Base-by-base conservation (phyloP, 2,329 filamentous ascomycete genomes). In the Tolypocladium endophyticum region DNA sequence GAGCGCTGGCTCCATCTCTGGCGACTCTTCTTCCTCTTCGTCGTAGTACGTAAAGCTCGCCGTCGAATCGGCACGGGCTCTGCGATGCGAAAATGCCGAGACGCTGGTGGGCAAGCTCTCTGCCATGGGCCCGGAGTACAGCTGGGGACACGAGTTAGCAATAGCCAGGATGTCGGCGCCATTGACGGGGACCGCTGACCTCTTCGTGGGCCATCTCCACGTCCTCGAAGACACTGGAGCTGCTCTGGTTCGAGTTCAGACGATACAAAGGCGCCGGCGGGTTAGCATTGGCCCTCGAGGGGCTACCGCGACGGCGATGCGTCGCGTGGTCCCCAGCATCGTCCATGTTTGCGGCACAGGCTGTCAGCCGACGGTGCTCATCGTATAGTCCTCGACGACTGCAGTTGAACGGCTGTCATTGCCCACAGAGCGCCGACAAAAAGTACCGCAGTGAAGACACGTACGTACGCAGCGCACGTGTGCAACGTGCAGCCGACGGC, bases 131-230 rank as follows among this genome's bases (percentile, higher is more conserved):
- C 94, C 94, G 30, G 93, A 88, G 75, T 93, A 99, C 55, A 96
- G 83, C 81, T 85, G n/a, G 20, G 30, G 6, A 35, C 18, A 4
- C 30, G 6, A 28, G 38, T 41, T 30, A 50, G 54, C 35, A 38
- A 30, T n/a, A 1, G n/a, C 43, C 36, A 20, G 7, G 23, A 53
- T n/a, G 8, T 20, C 35, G 11, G 16, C 6, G 30, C 18, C 25
- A 20, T 25, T 3, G 20, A 36, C 20, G 9, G 30, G 30, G 1
- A 23, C 28, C 47, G 57, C 65, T 60, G 68, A 94, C 90, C 83
- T 97, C 93, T 72, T 96, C 90, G 57, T 95, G 91, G 25, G 94
- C 93, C 94, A 99, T 97, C 72, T 97, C 93, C n/a, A 97, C 92
- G 73, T 96, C 91, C 65, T 91, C 91, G 67, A 96, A 87, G 66